Base-by-base conservation (phyloP, 176 grass and related monocot species). In the Phyllostachys edulis region DNA sequence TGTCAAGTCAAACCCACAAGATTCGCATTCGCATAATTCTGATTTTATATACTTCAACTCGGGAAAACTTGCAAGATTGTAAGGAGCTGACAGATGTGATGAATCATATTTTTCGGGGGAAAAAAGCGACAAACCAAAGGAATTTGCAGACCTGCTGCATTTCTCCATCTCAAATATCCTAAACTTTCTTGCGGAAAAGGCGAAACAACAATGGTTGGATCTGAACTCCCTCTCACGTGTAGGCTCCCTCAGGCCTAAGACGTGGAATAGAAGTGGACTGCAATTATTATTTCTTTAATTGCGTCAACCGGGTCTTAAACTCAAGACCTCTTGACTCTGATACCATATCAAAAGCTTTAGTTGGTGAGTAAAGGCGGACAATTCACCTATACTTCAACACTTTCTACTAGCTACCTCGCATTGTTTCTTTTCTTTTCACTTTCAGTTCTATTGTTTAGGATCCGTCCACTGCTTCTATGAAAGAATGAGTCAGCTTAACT, bases 1-100 rank as follows among this genome's bases (percentile, higher is more conserved):
- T 80, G 57, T 40, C 46, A 83, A 63, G 44, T 83, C 37, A 61
- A 61, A n/a, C n/a, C n/a, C n/a, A n/a, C n/a, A n/a, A n/a, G n/a
- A n/a, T n/a, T n/a, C n/a, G n/a, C 38, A 59, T 68, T 59, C 21
- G 7, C 38, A 16, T 15, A 45, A 7, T n/a, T 15, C 0, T 70
- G 67, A 70, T 11, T 11, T 45, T 70, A 23, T 45, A 70, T 42
- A 39, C 21, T 44, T 70, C 11, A 23, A 24, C 39, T 14, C 9
- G 12, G 60, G 12, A 62, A 9, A 67, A 49, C 17, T 41, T 32
- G 20, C n/a, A 67, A 13, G 50, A 65, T 38, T 18, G 7, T 16
- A 71, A 42, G 29, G n/a, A 47, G 59, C 41, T 24, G 11, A 24
- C 13, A 59, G 20, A 55, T 26, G 55, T 57, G 21, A n/a, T 57